Evolutionary conservation across 345 rosid species (phyloP), one percentile per base, ranked within the genome.

Genomic region (Eucalyptus cloeziana): DNA sequence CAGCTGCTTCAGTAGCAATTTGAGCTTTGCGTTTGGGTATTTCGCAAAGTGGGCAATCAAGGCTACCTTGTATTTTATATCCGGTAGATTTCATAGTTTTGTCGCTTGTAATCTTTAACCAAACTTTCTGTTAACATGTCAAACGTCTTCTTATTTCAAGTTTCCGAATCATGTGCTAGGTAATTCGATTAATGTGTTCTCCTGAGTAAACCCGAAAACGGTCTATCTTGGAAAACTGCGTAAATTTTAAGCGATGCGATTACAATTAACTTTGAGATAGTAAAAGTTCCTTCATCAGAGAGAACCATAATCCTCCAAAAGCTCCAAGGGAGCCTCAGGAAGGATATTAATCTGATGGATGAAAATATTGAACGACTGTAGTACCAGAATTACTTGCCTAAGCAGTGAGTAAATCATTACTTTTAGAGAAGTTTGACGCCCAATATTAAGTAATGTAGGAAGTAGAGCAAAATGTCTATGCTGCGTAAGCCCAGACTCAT

Each of bases 151-250:
- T 71, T 71, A 1, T 19, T 71, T 0, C 1, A 71, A 71, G 81
- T 33, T 71, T 71, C 7, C 1, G 4, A 71, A 71, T 13, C 81
- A 33, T 1, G 4, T 69, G 24, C 1, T 17, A 0, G 7, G 44
- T 69, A 69, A 69, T 69, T 69, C 17, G 25, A 1, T 69, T 69
- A 17, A 33, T 0, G 7, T 69, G 80, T 31, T 69, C 44, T 67
- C 79, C 13, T 0, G 13, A 33, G 24, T 33, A 37, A 33, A 69
- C 44, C 80, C 7, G 0, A 1, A 69, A 69, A 33, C 1, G 0
- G 80, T 33, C 43, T 17, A 2, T 1, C 79, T 69, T 16, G 79
- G 79, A 69, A 13, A 69, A 33, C 24, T 33, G 25, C 1, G 0
- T 0, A 2, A 37, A 19, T 17, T 33, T 1, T 5, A 33, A 69